These are phyloP conservation scores for Mucor ambiguus DNA, from an alignment of 371 early-diverging fungal genomes.

Conservation along the genomic window DNA sequence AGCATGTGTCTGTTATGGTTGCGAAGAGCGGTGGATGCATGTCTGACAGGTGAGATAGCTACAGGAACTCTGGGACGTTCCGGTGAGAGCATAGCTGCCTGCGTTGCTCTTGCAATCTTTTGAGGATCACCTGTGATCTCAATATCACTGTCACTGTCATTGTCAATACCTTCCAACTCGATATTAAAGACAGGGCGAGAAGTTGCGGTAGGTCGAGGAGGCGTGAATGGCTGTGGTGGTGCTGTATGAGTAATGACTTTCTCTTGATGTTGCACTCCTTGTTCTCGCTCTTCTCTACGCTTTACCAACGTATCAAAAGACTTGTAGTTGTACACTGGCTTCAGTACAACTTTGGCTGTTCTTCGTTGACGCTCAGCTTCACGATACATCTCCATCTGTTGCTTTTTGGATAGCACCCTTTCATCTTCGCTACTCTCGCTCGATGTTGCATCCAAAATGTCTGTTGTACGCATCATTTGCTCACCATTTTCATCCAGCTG, in stretches of 20 bases:
- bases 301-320: conserved; percentile 19
- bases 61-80: conserved; percentile 4
- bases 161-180: background rate
- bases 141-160: conserved; percentile 25
- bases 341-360: conserved; percentile 9
- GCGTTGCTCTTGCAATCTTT: background rate
- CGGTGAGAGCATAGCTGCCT: conserved; percentile 11
- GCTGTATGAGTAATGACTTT: background rate
- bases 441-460: conserved; percentile 11
- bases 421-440: conserved; percentile 4
- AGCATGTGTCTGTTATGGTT: conserved; percentile 34
- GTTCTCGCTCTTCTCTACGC: conserved; percentile 7
- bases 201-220: background rate
- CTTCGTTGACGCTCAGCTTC: conserved; percentile 22
- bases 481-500: conserved; percentile 29
- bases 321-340: conserved; percentile 19
- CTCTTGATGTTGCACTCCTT: background rate
- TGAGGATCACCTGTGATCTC: conserved; percentile 15
- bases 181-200: background rate
- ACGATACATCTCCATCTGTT: conserved; percentile 22
- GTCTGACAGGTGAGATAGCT: conserved; percentile 18
- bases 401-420: conserved; percentile 9
- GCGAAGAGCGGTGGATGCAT: conserved; percentile 6
- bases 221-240: background rate
- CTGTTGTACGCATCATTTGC: conserved; percentile 13